phyloP scores from a whole-genome alignment of 106 monocot genomes.

The Dendrobium catenatum region DNA sequence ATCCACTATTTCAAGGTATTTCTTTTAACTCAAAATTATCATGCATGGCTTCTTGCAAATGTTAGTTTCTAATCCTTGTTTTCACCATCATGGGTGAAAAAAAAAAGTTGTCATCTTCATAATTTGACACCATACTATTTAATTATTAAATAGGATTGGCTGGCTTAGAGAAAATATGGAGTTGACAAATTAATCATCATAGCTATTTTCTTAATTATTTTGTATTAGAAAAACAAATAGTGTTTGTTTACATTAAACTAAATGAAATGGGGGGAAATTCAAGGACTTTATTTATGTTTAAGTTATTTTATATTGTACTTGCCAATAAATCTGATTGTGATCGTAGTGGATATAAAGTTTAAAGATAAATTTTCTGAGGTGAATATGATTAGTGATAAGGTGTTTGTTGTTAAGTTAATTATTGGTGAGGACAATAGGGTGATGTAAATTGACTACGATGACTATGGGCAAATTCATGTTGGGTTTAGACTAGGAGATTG shows the following conservation, averaged over 20 bases:
- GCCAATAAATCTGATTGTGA: too few relatives aligned
- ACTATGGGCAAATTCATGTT: too few relatives aligned
- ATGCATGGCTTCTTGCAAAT: neutral
- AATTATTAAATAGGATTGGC: neutral
- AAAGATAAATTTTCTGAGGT: too few relatives aligned
- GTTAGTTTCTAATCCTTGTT: neutral
- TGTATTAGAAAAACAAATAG: neutral
- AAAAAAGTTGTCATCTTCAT: neutral
- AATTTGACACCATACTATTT: neutral
- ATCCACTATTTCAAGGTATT: constrained; percentile 98
- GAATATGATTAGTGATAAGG: too few relatives aligned
- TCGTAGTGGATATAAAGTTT: too few relatives aligned
- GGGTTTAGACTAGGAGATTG: too few relatives aligned
- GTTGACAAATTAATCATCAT: neutral
- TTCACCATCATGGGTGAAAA: neutral
- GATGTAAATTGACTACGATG: too few relatives aligned
- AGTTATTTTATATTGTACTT: too few relatives aligned
- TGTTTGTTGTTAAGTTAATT: too few relatives aligned
- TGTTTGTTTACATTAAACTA: neutral
- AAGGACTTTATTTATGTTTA: too few relatives aligned
- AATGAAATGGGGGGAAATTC: too few relatives aligned
- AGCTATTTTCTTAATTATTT: neutral
- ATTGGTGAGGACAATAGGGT: too few relatives aligned
- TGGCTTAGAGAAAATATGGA: neutral
- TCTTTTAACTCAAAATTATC: neutral